Evolutionary conservation across 768 basidiomycete genomes (phyloP), one percentile per base, ranked within the genome.

Genomic region (Mycena epipterygia): DNA sequence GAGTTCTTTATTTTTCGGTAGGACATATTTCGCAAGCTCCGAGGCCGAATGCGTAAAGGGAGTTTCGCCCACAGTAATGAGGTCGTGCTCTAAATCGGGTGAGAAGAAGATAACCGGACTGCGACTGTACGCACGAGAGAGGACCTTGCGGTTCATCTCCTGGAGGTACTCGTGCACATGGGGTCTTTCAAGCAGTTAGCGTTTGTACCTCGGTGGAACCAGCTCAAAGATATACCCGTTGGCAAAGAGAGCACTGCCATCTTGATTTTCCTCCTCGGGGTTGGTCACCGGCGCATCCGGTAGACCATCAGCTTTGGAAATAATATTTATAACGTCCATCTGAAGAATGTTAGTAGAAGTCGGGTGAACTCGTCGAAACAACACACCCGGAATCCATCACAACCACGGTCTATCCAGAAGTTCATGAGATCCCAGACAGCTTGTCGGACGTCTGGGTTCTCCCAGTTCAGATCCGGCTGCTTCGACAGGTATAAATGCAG

Each of bases 381-480:
- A 80, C 89, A 64, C 73, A 93, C 90, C 25, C 92, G 82, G 78
- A 94, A 95, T 2, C 93, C 93, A 69, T 93, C 92, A 69, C 90
- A 90, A 1, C 93, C 93, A 56, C 89, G 82, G 61, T 89, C 85
- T n/a, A 93, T 83, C 93, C 92, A 94, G 75, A 92, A 94, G 48
- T 80, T 79, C 91, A 94, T 91, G 52, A 90, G 76, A 37, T 90
- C 88, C 80, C 84, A 90, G 1, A 92, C 84, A 11, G 89, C 87
- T 64, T 85, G 81, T 9, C 89, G 83, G 2, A 91, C 88, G 9
- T 85, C 84, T 0, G 86, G 84, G 71, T 93, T 91, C 58, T 93
- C 91, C 92, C 91, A 94, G 76, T 95, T 93, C 19, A 94, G 78
- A 76, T 94, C 93, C 0, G 92, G 93, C 80, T 93, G 92, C 74